Conservation (phyloP, 2,329 filamentous ascomycete species). For the Scedosporium dehoogii region DNA sequence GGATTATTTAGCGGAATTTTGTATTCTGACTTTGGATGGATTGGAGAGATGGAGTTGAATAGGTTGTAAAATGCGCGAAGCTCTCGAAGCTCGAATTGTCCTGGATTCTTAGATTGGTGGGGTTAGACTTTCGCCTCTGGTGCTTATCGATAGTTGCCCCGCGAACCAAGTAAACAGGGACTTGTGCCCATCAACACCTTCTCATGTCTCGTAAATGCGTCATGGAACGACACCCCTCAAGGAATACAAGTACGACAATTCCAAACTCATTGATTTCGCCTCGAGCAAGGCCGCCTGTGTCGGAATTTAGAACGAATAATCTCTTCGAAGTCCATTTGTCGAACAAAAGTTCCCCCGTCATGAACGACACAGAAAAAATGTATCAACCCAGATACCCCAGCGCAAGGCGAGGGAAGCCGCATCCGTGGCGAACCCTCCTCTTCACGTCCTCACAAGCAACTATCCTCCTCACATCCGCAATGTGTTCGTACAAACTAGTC, state of each 20-base stretch:
- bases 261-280: too few species aligned
- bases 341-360: background rate
- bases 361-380: background rate
- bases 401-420: background rate
- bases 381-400: background rate
- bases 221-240: too few species aligned
- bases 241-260: too few species aligned
- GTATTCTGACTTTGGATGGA: background rate
- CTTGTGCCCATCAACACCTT: background rate
- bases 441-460: conserved; percentile 64
- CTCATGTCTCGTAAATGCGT: background rate
- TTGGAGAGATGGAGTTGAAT: background rate
- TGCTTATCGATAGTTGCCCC: conserved; percentile 35
- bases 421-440: conserved; percentile 34
- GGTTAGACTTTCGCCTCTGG: background rate
- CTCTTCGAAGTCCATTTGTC: background rate
- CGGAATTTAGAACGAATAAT: background rate
- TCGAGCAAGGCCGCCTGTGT: too few species aligned
- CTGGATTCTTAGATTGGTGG: background rate
- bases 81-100: background rate
- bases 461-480: conserved; percentile 50
- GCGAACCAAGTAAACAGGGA: conserved; percentile 22
- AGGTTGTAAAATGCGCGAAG: background rate
- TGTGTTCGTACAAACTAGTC: conserved; percentile 38
- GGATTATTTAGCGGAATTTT: too few species aligned